A percentile compares a stretch with the other conserved stretches of the same genome.
Conservation (phyloP, 495 filamentous ascomycete species). For the Aspergillus conjunctus region DNA sequence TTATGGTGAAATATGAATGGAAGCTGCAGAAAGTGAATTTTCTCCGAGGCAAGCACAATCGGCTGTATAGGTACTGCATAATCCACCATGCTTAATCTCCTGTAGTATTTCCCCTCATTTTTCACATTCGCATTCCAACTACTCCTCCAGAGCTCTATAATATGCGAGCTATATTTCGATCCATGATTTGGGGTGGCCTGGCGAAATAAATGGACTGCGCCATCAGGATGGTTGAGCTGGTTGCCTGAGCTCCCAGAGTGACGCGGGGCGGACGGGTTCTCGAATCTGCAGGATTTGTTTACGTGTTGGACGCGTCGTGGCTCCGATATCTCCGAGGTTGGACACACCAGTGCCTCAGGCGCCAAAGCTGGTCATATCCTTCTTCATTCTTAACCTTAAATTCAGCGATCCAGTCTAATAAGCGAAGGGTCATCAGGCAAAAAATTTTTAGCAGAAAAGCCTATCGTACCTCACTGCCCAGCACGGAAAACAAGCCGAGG, state of each 20-base stretch:
- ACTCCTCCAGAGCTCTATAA: too few species aligned
- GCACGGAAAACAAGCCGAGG: too few species aligned
- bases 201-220: not conserved
- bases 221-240: not conserved
- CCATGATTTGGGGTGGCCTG: not conserved
- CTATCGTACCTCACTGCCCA: not conserved
- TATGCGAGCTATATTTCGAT: too few species aligned
- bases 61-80: conserved; percentile 36
- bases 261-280: conserved; percentile 23
- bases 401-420: too few species aligned
- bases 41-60: conserved; percentile 18
- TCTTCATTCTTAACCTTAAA: not conserved
- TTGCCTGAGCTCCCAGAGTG: conserved; percentile 17
- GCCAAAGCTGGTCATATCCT: not conserved
- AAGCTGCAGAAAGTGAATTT: conserved; percentile 21
- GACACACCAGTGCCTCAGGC: conserved; percentile 25
- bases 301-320: conserved; percentile 33
- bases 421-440: not conserved
- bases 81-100: conserved; percentile 22
- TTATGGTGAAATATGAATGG: conserved; percentile 28
- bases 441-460: not conserved
- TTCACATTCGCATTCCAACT: too few species aligned
- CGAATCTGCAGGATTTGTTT: conserved; percentile 26
- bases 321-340: conserved; percentile 30
- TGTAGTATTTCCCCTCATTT: too few species aligned